Evolutionary conservation across 805 yeast species (phyloP).

Genomic region (Spathaspora girioi): DNA sequence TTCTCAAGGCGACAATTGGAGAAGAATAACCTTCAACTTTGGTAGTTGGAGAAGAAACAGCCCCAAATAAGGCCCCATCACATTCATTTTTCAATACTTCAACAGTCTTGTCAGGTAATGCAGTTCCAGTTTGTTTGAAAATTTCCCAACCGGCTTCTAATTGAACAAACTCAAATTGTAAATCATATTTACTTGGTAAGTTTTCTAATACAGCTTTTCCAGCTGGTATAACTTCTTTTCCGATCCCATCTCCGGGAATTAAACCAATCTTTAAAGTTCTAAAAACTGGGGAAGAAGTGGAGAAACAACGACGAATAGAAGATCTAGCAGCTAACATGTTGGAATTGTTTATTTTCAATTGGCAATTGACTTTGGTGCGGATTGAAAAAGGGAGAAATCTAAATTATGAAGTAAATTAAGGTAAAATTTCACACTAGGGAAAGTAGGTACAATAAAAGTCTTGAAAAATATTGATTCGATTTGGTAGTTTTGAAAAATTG

Average conservation of each 20-base stretch:
- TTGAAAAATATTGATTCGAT: background rate
- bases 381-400: too few species aligned
- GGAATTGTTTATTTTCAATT: background rate
- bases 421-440: background rate
- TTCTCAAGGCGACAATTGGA: conserved; percentile 97
- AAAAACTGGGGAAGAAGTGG: conserved; percentile 26
- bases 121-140: conserved; percentile 92
- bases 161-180: conserved; percentile 81
- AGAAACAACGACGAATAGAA: conserved; percentile 26
- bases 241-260: conserved; percentile 98
- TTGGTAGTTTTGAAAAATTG: background rate
- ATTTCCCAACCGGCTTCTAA: conserved; percentile 93
- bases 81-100: conserved; percentile 71
- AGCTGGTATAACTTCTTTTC: conserved; percentile 96
- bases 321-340: conserved; percentile 19
- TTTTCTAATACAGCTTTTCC: conserved; percentile 85
- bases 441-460: background rate
- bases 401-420: background rate
- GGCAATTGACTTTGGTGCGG: background rate
- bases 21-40: conserved; percentile 97
- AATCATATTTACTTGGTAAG: conserved; percentile 69
- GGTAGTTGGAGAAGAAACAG: conserved; percentile 91
- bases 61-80: conserved; percentile 97
- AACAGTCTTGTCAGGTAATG: conserved; percentile 91
- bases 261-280: conserved; percentile 51